Base-by-base conservation (phyloP, 208 protist genomes). In the Trypanosoma cruzi region DNA sequence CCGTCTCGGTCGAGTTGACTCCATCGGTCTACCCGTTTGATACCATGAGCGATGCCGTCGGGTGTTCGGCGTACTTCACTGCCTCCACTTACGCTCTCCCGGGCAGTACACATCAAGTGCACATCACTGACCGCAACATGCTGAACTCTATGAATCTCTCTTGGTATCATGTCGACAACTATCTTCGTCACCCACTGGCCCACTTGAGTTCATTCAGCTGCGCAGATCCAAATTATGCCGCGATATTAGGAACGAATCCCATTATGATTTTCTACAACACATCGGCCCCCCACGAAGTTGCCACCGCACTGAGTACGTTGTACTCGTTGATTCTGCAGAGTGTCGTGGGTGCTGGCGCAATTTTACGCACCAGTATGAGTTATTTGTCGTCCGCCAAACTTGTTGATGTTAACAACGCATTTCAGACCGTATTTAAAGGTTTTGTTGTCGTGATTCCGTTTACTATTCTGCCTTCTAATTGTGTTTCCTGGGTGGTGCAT, bases 401-500 rank as follows among this genome's bases (percentile, higher is more conserved):
- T 28, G 18, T 40, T 52, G 37, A 48, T 42, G 14, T 36, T 5
- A 34, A 36, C 32, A 58, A 72, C 60, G 62, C 73, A 10, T 66
- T 87, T 14, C 73, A 87, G 50, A 65, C 75, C 0, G 58, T 94
- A 22, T 72, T 92, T 29, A 80, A 86, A 24, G 65, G 71, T 26
- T 79, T 92, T 46, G 65, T 90, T n/a, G 65, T 95, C 2, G 69
- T 91, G 72, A 81, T 91, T 59, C 90, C 86, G 16, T 89, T 93
- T 63, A 82, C 77, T 10, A 83, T 90, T 54, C 37, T 92, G 31
- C 82, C 86, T 6, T 80, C 85, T 16, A 90, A 76, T 3, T 87
- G 73, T 69, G 78, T 96, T 1, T 81, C 77, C 8, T 94, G 84
- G 82, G 60, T 96, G 5, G 88, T 96, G 71, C 90, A 86, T 76